Base-by-base conservation (phyloP, 2,329 filamentous ascomycete species). In the Westerdykella sp. region DNA sequence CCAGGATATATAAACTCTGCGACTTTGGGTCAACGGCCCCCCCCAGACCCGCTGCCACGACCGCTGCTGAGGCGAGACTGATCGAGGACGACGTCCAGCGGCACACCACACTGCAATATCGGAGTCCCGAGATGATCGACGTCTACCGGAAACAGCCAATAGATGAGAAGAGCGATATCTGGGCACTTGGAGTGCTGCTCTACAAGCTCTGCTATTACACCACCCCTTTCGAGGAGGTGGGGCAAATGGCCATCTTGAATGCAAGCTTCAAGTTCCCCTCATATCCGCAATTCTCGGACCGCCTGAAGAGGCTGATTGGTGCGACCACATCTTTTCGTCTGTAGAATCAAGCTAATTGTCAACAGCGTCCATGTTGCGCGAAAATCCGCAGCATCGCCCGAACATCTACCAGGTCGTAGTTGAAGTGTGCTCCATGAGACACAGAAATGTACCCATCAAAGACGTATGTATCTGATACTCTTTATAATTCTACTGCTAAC, bases 141-240 rank as follows among this genome's bases (percentile, higher is more conserved):
- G 93, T 98, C 18, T 98, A 96, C 70, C 79, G 90, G 50, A 95
- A 94, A 68, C 87, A 90, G 57, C 89, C 93, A 1, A 95, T 98
- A 62, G 88, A 98, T 62, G 93, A 98, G 71, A 98, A 98, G 73
- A 94, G 90, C 39, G 93, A 98, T 67, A 96, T 98, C 23, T 98
- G 90, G 93, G 93, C 93, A 1, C 71, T 98, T 48, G 93, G 93
- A 5, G 93, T 98, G 34, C 73, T 98, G 45, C 71, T 98, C 42
- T 98, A 98, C 74, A 98, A 98, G 74, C 76, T 98, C 48, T 98
- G 93, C 73, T 98, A 97, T 69, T 98, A 98, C 69, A 98, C 93
- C 1, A 98, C 93, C 5, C 93, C 93, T 1, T 98, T 98, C 59
- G 93, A 98, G 69, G 91, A 97, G 51, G 89, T 95, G 62, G 93